Conservation (phyloP, 768 basidiomycete genomes). For the Termitomyces sp. region DNA sequence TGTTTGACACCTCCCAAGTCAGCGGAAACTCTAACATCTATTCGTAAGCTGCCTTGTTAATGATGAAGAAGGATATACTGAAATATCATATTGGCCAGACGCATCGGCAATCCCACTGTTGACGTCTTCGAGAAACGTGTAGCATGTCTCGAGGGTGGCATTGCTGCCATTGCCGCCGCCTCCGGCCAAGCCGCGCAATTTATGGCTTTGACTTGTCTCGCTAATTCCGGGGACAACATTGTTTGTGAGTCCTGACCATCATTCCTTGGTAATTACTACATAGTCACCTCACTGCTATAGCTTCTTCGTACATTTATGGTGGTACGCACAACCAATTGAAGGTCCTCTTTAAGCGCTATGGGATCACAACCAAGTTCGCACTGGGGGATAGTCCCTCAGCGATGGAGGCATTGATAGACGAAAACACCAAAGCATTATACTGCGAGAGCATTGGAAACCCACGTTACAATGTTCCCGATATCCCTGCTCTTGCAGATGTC, state of each 20-base stretch:
- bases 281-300: background rate
- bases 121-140: constrained; percentile 65
- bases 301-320: constrained; percentile 20
- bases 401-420: constrained; percentile 49
- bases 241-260: constrained; percentile 40
- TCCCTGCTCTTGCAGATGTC: constrained; percentile 55
- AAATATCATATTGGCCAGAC: background rate
- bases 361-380: constrained; percentile 50
- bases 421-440: constrained; percentile 51
- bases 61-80: background rate
- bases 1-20: constrained; percentile 3
- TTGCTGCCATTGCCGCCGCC: constrained; percentile 50
- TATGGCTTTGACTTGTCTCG: constrained; percentile 49
- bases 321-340: constrained; percentile 53
- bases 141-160: constrained; percentile 58
- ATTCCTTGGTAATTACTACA: background rate
- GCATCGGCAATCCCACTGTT: constrained; percentile 12
- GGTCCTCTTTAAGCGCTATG: constrained; percentile 35
- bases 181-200: constrained; percentile 63
- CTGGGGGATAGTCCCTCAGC: constrained; percentile 37
- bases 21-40: constrained; percentile 7
- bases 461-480: constrained; percentile 42
- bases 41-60: background rate
- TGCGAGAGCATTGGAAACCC: constrained; percentile 64
- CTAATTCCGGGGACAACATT: constrained; percentile 56